These are phyloP conservation scores for Vitis cinerea DNA, from an alignment of 164 flowering plant genomes.

Conservation along the genomic window DNA sequence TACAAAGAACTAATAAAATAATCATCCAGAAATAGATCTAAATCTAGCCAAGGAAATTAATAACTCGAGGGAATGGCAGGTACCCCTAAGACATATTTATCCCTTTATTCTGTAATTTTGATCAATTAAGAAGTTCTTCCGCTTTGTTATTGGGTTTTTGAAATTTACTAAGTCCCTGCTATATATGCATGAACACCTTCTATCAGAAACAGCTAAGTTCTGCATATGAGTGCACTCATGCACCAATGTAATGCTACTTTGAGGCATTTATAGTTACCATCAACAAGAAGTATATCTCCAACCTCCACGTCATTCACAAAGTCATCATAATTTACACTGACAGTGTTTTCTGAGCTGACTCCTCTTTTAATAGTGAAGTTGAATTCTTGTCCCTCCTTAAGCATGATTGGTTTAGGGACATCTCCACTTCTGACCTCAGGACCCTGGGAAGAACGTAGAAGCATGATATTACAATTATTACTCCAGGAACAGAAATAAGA, in stretches of 20 bases:
- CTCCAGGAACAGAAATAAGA: background rate
- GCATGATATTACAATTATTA: background rate
- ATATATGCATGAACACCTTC: background rate
- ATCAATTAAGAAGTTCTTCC: background rate
- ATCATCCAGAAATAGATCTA: background rate
- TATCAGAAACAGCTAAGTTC: background rate
- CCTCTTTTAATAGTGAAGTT: conserved; percentile 90
- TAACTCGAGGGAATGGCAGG: background rate
- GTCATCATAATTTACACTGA: conserved; percentile 97
- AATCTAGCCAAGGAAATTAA: background rate
- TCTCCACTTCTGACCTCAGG: conserved; percentile 99
- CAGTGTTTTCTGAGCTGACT: conserved; percentile 75
- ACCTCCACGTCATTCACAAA: conserved; percentile 93
- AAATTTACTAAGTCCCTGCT: background rate
- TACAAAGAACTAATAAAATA: background rate
- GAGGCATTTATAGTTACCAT: conserved; percentile 58
- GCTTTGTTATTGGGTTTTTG: background rate
- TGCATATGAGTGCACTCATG: background rate
- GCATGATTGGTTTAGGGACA: conserved; percentile 79
- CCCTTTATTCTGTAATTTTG: background rate
- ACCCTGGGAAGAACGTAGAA: conserved; percentile 47
- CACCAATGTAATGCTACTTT: background rate
- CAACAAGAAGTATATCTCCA: conserved; percentile 86
- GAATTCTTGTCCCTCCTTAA: conserved; percentile 92
- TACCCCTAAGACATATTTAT: no score